Evolutionary conservation across 1,139 yeast genomes (phyloP), one percentile per base, ranked within the genome.

Genomic region (Sugiyamaella paludigena): DNA sequence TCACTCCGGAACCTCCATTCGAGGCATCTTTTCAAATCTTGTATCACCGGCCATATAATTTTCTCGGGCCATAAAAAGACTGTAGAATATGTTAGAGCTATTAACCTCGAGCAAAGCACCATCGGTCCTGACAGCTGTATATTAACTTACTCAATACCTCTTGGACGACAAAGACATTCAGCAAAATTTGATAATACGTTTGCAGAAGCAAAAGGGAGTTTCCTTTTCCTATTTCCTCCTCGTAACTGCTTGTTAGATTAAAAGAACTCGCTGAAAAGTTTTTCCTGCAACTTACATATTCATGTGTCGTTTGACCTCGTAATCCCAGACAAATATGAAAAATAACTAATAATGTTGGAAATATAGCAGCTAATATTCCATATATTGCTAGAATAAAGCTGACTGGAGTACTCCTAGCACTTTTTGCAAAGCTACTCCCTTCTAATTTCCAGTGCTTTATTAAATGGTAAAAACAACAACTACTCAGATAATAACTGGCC

Each of bases 281-380:
- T 4, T n/a, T 15, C 4, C 4, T 5, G 10, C 12, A 33, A 48
- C 60, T 55, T 47, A 59, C 56, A 47, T 51, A 59, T 48, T 60
- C 64, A 32, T 47, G 51, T 6, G 95, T 85, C 13, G 91, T 82
- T 56, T 84, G 73, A 50, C 83, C 83, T n/a, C 78, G 73, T 0
- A 77, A 61, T 0, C 81, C 76, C 43, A 85, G 65, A 47, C 70
- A 75, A 0, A 79, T 36, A 60, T 87, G 95, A 55, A 77, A 77
- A 0, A 66, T 45, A 12, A 83, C 60, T 13, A 87, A 65, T 34
- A 80, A 56, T 1, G 73, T 47, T 1, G 94, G 91, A 59, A 84
- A 85, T 6, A 74, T 51, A 7, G 77, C 36, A 1, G 72, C 69
- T 2, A 81, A 30, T 2, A 72, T 61, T 0, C 77, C 72, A 51